A percentile compares a stretch with the other conserved stretches of the same genome.
Conservation (phyloP, 108 stramenopile species). For the Asterionellopsis glacialis region DNA sequence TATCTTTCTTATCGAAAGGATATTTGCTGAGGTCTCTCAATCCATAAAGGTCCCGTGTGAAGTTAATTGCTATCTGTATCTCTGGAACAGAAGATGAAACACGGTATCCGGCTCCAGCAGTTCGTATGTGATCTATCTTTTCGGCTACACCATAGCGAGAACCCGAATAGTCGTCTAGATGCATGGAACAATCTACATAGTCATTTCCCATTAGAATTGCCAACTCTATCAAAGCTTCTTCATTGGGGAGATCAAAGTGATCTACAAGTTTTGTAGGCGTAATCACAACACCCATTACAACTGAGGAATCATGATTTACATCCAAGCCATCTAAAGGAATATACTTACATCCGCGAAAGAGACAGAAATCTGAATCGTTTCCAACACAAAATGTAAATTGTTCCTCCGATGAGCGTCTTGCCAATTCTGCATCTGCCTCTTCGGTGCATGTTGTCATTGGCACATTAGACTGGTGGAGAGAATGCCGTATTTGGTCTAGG, state of each 20-base stretch:
- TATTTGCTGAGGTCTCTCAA: slow-evolving; percentile 27
- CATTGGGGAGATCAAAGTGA: slow-evolving; percentile 31
- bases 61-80: slow-evolving; percentile 16
- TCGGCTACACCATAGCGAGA: not conserved
- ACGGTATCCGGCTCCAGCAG: not conserved
- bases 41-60: slow-evolving; percentile 38
- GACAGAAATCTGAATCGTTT: slow-evolving; percentile 59
- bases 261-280: slow-evolving; percentile 25
- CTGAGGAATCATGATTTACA: not conserved
- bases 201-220: slow-evolving; percentile 70
- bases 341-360: slow-evolving; percentile 56
- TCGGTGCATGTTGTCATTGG: slow-evolving; percentile 38
- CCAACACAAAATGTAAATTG: slow-evolving; percentile 36
- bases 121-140: not conserved
- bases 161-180: not conserved
- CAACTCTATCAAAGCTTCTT: slow-evolving; percentile 44
- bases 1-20: slow-evolving; percentile 5
- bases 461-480: slow-evolving; percentile 8
- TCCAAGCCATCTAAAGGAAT: slow-evolving; percentile 28
- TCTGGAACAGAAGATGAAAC: not conserved
- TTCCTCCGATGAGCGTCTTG: slow-evolving; percentile 32
- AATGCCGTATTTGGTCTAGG: slow-evolving; percentile 18
- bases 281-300: slow-evolving; percentile 11
- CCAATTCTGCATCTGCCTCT: slow-evolving; percentile 66
- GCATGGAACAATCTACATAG: slow-evolving; percentile 30